Evolutionary conservation across 108 stramenopile species (phyloP).

Genomic region (Fragilariopsis cylindrus): DNA sequence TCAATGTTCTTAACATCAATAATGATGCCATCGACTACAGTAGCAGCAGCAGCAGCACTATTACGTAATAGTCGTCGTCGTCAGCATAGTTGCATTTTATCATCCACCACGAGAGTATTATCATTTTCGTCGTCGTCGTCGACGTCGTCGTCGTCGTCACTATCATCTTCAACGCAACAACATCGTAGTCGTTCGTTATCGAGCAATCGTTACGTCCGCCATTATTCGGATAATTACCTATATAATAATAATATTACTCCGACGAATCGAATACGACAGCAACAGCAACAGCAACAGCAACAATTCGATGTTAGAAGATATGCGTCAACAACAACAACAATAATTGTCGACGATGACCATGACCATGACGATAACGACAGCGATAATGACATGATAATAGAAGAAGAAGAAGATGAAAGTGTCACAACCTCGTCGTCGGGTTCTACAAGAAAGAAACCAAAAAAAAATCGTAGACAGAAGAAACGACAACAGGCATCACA

Average conservation of each 20-base stretch:
- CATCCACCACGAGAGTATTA: too few relatives aligned
- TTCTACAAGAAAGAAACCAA: background rate
- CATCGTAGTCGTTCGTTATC: background rate
- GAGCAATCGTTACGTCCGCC: background rate
- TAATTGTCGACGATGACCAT: background rate
- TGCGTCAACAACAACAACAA: background rate
- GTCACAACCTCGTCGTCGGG: background rate
- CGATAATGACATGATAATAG: background rate
- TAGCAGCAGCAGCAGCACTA: too few relatives aligned
- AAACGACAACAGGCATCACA: conserved; percentile 1
- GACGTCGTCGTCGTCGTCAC: too few relatives aligned
- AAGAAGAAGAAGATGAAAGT: background rate
- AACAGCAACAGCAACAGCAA: background rate
- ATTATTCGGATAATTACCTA: background rate
- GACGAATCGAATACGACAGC: too few relatives aligned
- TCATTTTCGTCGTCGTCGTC: too few relatives aligned
- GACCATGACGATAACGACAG: background rate
- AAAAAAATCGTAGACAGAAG: background rate
- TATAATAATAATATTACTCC: too few relatives aligned
- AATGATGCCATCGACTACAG: too few relatives aligned
- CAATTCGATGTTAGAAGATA: background rate
- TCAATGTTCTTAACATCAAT: too few relatives aligned
- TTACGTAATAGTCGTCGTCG: too few relatives aligned
- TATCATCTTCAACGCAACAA: background rate
- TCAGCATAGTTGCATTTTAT: too few relatives aligned